These are phyloP conservation scores for Yamadazyma kitorensis DNA, from an alignment of 805 yeast genomes.

Conservation along the genomic window DNA sequence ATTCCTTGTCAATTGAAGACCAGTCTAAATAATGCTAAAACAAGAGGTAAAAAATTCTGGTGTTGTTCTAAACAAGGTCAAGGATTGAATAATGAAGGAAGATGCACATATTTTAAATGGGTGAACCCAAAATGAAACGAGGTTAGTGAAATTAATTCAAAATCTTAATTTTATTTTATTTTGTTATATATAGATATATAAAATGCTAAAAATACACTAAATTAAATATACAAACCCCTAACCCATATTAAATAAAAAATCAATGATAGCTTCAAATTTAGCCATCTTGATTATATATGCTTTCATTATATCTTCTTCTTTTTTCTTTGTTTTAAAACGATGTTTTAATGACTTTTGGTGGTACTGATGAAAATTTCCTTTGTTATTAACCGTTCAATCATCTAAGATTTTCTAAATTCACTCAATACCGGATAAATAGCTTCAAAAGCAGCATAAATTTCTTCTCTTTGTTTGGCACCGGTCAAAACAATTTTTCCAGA, in stretches of 20 bases:
- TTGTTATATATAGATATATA: background rate
- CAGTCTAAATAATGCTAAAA: slow-evolving; percentile 19
- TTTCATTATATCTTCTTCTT: no score
- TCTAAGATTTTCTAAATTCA: slow-evolving; percentile 83
- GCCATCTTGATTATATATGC: no score
- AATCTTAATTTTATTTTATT: no score
- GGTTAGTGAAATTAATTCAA: slow-evolving; percentile 2
- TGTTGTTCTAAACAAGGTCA: slow-evolving; percentile 20
- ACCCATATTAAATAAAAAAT: no score
- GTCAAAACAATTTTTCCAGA: slow-evolving; percentile 97
- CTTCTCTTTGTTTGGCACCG: slow-evolving; percentile 99
- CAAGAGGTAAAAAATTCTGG: slow-evolving; percentile 33
- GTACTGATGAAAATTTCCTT: no score
- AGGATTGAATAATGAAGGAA: slow-evolving; percentile 11
- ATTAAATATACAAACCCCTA: no score
- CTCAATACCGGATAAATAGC: slow-evolving; percentile 97
- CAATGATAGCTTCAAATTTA: no score
- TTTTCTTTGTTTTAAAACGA: no score
- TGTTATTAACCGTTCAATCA: no score
- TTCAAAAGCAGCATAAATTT: slow-evolving; percentile 96
- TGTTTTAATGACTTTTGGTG: no score
- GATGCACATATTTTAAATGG: slow-evolving; percentile 20
- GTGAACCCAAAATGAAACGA: slow-evolving; percentile 6
- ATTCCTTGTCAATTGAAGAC: slow-evolving; percentile 26
- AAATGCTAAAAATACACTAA: slow-evolving; percentile 14